Evolutionary conservation across 2,329 filamentous ascomycete species (phyloP).

Genomic region (Macrophomina tecta): DNA sequence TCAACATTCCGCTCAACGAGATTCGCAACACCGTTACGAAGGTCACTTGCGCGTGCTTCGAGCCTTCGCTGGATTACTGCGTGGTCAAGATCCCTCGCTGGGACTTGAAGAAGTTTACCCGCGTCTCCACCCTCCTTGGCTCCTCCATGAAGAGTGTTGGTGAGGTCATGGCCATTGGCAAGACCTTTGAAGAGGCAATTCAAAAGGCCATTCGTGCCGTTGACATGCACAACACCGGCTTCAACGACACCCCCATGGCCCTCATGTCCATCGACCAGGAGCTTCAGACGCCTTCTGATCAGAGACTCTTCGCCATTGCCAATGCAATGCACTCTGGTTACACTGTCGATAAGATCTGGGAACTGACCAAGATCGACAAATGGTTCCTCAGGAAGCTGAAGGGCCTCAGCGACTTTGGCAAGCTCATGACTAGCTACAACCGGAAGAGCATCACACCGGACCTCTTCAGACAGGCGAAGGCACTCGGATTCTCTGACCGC

Average conservation of each 20-base stretch:
- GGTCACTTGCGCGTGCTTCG: constrained; percentile 95
- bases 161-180: constrained; percentile 97
- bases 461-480: constrained; percentile 83
- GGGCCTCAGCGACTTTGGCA: constrained; percentile 86
- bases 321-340: constrained; percentile 97
- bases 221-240: constrained; percentile 93
- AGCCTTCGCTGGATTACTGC: constrained; percentile 96
- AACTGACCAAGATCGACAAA: constrained; percentile 97
- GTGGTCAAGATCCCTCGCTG: constrained; percentile 99
- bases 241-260: constrained; percentile 81
- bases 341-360: constrained; percentile 95
- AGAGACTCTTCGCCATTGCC: constrained; percentile 95
- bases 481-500: constrained; percentile 90
- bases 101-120: constrained; percentile 98
- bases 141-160: constrained; percentile 99
- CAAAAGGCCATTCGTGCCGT: constrained; percentile 97
- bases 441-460: constrained; percentile 69
- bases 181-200: constrained; percentile 97
- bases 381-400: constrained; percentile 96
- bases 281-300: constrained; percentile 95
- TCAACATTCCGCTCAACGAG: constrained; percentile 93
- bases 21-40: constrained; percentile 96
- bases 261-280: constrained; percentile 96
- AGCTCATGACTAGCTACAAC: constrained; percentile 72
- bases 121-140: constrained; percentile 92